Base-by-base conservation (phyloP, 345 rosid genomes). In the Dimocarpus longan region DNA sequence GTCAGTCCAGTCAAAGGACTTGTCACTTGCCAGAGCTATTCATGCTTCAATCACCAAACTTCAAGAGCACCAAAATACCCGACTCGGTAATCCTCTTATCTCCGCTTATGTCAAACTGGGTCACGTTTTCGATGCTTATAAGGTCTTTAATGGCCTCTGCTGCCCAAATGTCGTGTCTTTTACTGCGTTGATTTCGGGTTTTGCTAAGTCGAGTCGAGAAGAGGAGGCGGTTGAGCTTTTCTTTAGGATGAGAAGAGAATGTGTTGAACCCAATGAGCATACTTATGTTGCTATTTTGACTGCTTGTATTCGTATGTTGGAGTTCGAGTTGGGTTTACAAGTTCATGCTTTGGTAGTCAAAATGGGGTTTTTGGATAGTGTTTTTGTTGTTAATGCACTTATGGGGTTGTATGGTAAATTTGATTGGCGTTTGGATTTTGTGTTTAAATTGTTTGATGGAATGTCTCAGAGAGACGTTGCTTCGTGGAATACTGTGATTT, bases 401-500 rank as follows among this genome's bases (percentile, higher is more conserved):
- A 86, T 93, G 93, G 88, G 89, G 26, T 59, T 95, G 80, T 95
- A 93, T 5, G 76, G 83, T 0, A 91, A 89, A 16, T 79, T 42
- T 62, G 9, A 78, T 42, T 85, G 87, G 65, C 67, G 67, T 77
- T 78, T 84, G 65, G 81, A 82, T 62, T 75, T n/a, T 83, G 92
- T 82, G 54, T 65, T 84, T 71, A 76, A 83, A 73, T 1, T 93
- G 87, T 95, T 93, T 60, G 95, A 87, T 75, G 95, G 84, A 88
- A 89, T 92, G 88, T 86, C 89, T 81, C 76, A 72, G 0, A 89
- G 92, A 81, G 95, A 93, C 77, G 76, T 86, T 37, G 83, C 88
- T 0, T 89, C 99, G 0, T 91, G 94, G 95, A 93, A 95, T 78
- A 92, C 95, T 24, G 75, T 89, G 76, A 83, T 93, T 52, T 92